Evolutionary conservation across 805 yeast genomes (phyloP), one percentile per base, ranked within the genome.

Genomic region (Sugiyamaella chiloensis): DNA sequence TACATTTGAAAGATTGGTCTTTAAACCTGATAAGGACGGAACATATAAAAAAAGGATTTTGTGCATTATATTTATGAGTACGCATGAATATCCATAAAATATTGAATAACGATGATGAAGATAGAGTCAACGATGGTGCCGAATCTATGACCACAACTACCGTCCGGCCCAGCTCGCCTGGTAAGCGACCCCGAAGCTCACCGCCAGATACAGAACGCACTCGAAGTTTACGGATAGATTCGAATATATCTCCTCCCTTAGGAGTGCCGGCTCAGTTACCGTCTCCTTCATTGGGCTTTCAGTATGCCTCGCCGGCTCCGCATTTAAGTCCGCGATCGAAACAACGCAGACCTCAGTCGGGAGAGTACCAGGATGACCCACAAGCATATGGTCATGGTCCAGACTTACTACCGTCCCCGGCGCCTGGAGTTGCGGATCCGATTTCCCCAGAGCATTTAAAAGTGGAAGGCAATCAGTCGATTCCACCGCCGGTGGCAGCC

Each of bases 21-120:
- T n/a, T n/a, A n/a, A n/a, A n/a, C n/a, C n/a, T n/a, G n/a, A n/a
- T n/a, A n/a, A n/a, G n/a, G n/a, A n/a, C n/a, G n/a, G n/a, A n/a
- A n/a, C n/a, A n/a, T n/a, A n/a, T n/a, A n/a, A n/a, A n/a, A n/a
- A n/a, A n/a, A n/a, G n/a, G n/a, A n/a, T n/a, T n/a, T n/a, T n/a
- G n/a, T n/a, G n/a, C n/a, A n/a, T 4, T 20, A 19, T 35, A 16
- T 39, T n/a, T 40, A 47, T 47, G 47, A 34, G 31, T 23, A 36
- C 50, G 50, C 40, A 56, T 57, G 61, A 52, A 59, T 44, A 56
- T 60, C 53, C 50, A 52, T 49, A 47, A 48, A 43, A 54, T 58
- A 30, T 41, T 55, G 46, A 57, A 59, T 42, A 46, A 46, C 30
- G 55, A 56, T 24, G 55, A 35, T n/a, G 46, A 42, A 23, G 51